Base-by-base conservation (phyloP, 202 grass and related monocot species). In the Brachypodium distachyon region DNA sequence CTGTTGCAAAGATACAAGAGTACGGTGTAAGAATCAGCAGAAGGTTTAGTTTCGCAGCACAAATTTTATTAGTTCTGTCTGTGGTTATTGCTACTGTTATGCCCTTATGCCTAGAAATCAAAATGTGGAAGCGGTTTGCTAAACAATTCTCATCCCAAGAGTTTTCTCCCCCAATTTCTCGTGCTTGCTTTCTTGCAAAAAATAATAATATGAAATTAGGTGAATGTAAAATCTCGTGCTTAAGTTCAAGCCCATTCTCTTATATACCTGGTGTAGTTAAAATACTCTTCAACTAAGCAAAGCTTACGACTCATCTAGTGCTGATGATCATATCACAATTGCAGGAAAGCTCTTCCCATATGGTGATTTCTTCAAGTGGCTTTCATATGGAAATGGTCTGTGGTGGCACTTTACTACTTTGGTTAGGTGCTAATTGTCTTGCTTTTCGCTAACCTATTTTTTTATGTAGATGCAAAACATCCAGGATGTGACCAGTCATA, bases 271-370 rank as follows among this genome's bases (percentile, higher is more conserved):
- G n/a, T n/a, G n/a, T n/a, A n/a, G n/a, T n/a, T n/a, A n/a, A n/a
- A n/a, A n/a, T n/a, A n/a, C n/a, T n/a, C n/a, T n/a, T n/a, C n/a
- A n/a, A n/a, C n/a, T n/a, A n/a, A n/a, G n/a, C n/a, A n/a, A n/a
- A n/a, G n/a, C n/a, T n/a, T n/a, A n/a, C n/a, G n/a, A n/a, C n/a
- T n/a, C n/a, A n/a, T n/a, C n/a, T n/a, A n/a, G n/a, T 70, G 32
- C 54, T 82, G 74, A 81, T 53, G 42, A 37, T 31, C 31, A 26
- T 52, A 13, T 11, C n/a, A 48, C 11, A 39, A 76, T 50, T 64
- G 72, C 91, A 98, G 95, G 87, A 80, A 94, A 98, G 60, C 84
- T 97, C 44, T 94, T 94, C 85, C 95, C 94, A 0, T 87, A 88
- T 70, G 83, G 40, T 13, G 95, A 98, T 67, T 88, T 98, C 68